Evolutionary conservation across 768 basidiomycete genomes (phyloP).

Genomic region (Auriscalpium vulgare): DNA sequence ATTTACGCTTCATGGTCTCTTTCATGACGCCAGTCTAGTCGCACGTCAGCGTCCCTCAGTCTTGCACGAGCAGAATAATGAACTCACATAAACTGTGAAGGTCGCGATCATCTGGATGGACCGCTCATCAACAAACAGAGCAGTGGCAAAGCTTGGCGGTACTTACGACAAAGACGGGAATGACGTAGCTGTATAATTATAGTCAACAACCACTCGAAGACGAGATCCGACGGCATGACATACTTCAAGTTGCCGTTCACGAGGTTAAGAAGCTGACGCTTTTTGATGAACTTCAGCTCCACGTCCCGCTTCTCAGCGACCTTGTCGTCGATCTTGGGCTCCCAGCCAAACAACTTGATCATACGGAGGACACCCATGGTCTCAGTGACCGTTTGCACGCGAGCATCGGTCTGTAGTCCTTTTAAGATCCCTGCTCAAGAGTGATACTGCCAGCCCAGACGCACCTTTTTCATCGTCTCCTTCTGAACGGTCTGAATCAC

Average conservation of each 20-base stretch:
- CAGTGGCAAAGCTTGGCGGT: not conserved
- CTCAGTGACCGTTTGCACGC: conserved; percentile 39
- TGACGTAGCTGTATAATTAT: conserved; percentile 20
- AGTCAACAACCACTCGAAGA: not conserved
- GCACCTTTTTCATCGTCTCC: conserved; percentile 33
- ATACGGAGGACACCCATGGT: conserved; percentile 34
- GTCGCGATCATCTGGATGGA: conserved; percentile 9
- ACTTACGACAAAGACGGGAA: conserved; percentile 27
- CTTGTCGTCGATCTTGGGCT: conserved; percentile 33
- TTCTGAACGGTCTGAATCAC: conserved; percentile 28
- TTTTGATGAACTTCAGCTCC: conserved; percentile 30
- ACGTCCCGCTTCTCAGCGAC: conserved; percentile 27
- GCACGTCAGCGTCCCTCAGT: not conserved
- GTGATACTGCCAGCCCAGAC: not conserved
- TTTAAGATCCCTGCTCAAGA: not conserved
- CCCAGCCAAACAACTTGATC: conserved; percentile 60
- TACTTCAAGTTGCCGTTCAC: conserved; percentile 27
- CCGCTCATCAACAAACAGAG: not conserved
- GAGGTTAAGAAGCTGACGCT: conserved; percentile 26
- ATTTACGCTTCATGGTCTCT: not conserved
- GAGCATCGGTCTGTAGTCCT: conserved; percentile 32
- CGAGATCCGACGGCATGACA: not conserved
- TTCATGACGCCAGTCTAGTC: conserved; percentile 19
- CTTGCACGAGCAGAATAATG: too few relatives aligned
- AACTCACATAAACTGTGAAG: not conserved